Evolutionary conservation across 139 green algal genomes (phyloP), one percentile per base, ranked within the genome.

Genomic region (Chlorella sp.): DNA sequence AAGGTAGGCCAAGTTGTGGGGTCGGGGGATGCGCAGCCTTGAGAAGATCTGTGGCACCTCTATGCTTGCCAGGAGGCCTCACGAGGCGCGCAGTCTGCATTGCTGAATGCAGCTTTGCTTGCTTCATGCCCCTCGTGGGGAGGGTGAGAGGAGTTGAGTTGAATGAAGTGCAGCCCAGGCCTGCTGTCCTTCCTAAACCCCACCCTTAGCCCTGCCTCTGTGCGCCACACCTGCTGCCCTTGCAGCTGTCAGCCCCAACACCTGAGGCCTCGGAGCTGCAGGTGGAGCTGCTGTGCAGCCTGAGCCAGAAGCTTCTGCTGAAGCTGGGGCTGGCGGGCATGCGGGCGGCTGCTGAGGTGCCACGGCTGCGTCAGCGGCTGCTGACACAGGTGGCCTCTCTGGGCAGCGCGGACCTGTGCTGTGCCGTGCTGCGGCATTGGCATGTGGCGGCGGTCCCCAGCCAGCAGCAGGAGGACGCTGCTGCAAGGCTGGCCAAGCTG

Each of bases 311-410:
- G 89, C 77, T 92, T n/a, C 83, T 79, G 71, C 79, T 86, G 30
- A 92, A 92, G 83, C 78, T 87, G 64, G 69, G 81, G n/a, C n/a
- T 92, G 26, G 40, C n/a, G 4, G 83, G 36, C 36, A 66, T 92
- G 77, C 42, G 53, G 9, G 83, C 86, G 24, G 89, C 89, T 26
- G 89, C 80, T 19, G 69, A 71, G 7, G 39, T 26, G 15, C n/a
- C 68, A 30, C 78, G 89, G 12, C 34, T 84, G 42, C 79, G 53
- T 24, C 16, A 5, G 1, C 69, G 39, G 5, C 89, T 92, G 79
- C 42, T 89, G 66, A 53, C 39, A 14, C 85, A 66, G 0, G 48
- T 77, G 18, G 69, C 30, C 16, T 30, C 53, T 14, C 24, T 42
- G 5, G 83, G 21, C 3, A 42, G 22, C 2, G 78, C 0, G 3